These are phyloP conservation scores for Calonectria pseudoreteaudii DNA, from an alignment of 2,329 filamentous ascomycete species.

Conservation along the genomic window DNA sequence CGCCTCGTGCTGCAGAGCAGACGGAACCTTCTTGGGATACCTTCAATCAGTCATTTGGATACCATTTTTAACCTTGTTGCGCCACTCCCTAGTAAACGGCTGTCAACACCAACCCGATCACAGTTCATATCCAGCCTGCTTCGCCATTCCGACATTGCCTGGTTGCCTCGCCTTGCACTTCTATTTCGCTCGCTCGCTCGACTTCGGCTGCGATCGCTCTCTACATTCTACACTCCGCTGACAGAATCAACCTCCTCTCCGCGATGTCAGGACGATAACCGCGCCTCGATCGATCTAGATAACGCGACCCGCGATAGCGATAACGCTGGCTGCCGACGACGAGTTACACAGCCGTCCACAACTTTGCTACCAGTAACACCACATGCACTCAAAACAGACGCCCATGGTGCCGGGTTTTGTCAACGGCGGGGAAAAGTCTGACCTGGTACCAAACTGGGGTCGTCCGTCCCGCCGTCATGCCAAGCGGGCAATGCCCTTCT, in stretches of 20 bases:
- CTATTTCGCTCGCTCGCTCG: not conserved
- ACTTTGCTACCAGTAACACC: not conserved
- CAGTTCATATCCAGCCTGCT: not conserved
- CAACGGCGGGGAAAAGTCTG: slow-evolving; percentile 18
- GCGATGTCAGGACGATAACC: not conserved
- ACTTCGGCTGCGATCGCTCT: not conserved
- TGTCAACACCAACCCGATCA: not conserved
- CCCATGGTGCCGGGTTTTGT: slow-evolving; percentile 6
- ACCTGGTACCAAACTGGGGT: slow-evolving; percentile 18
- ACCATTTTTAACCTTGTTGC: not conserved
- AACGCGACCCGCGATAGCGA: slow-evolving; percentile 9
- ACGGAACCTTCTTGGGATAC: not conserved
- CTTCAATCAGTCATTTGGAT: not conserved
- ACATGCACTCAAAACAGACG: not conserved
- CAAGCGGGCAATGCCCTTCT: slow-evolving; percentile 11
- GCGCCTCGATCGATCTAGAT: not conserved
- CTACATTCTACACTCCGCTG: not conserved
- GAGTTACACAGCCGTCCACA: not conserved
- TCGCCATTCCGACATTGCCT: not conserved
- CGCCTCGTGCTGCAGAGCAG: not conserved
- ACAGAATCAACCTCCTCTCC: not conserved
- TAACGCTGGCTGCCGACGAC: slow-evolving; percentile 1
- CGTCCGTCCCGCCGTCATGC: slow-evolving; percentile 23
- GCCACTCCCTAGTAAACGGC: not conserved
- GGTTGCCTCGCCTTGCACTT: not conserved